Evolutionary conservation across 129 eudicot genomes (phyloP), one percentile per base, ranked within the genome.

Genomic region (Helianthus annuus): DNA sequence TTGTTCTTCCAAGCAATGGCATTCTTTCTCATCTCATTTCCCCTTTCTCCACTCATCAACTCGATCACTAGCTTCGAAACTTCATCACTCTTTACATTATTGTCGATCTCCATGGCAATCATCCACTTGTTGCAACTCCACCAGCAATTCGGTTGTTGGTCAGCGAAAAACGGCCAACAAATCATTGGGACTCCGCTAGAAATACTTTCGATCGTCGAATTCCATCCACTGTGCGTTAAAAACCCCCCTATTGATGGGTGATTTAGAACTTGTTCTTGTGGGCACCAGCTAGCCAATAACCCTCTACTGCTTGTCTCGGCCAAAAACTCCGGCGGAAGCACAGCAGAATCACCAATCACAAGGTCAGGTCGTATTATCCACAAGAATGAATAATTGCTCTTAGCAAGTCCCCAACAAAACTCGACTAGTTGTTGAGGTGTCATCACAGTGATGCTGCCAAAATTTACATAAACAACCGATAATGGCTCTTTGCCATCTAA

Each of bases 381-480:
- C 45, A 81, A 57, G 44, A 81, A 81, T 3, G 71, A 8, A 10
- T 46, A 55, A 22, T 64, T 70, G 48, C 81, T 70, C 14, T 75
- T 80, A 6, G 73, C 80, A 22, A 80, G 77, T 17, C 84, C 84
- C 84, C 84, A 80, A 54, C 80, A 69, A 45, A 80, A 80, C 74
- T 75, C 84, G 3, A 71, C 57, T 16, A 75, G 42, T 64, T 80
- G 77, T 24, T 55, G 16, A 62, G 42, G 73, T 76, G 78, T 72
- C 81, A 80, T 70, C 66, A 78, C 79, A 1, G 85, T 70, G 2
- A 77, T 66, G 75, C 88, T 80, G 15, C 88, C 88, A 69, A 72
- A 84, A 29, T 81, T 84, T 10, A 84, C 88, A 59, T 80, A 84
- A 19, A 80, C 77, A n/a, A 84, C 83, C 4, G 88, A 84, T 6